phyloP scores from a whole-genome alignment of 306 rosid species.

The Gastrolobium bilobum region DNA sequence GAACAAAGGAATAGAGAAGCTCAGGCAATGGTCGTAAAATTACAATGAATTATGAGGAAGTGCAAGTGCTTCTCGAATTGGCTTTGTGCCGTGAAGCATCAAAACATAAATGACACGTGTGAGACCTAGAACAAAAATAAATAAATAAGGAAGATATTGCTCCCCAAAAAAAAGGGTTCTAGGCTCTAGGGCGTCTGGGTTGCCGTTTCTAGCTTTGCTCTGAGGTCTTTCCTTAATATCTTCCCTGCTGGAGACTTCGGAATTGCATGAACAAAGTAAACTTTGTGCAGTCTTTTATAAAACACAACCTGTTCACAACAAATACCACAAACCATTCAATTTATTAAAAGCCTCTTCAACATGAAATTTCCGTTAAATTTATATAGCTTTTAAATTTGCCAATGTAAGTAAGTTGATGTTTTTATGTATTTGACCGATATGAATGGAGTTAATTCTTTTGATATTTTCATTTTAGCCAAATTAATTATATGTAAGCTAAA shows the following conservation, averaged over 20 bases:
- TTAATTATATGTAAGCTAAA: neutral
- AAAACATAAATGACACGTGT: conserved; percentile 9
- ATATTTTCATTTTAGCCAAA: neutral
- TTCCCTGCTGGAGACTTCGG: conserved; percentile 93
- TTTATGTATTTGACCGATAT: neutral
- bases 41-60: conserved; percentile 20
- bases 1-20: conserved; percentile 6
- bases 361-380: conserved; percentile 8
- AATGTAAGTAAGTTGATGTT: neutral
- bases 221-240: conserved; percentile 83
- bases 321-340: conserved; percentile 36
- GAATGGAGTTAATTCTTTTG: neutral
- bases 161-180: conserved; percentile 10
- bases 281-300: conserved; percentile 83
- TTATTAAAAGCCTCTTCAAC: neutral
- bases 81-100: conserved; percentile 15
- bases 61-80: conserved; percentile 20
- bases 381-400: neutral
- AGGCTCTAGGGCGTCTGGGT: conserved; percentile 27
- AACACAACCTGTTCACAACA: conserved; percentile 75
- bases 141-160: conserved; percentile 40
- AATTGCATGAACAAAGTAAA: conserved; percentile 76
- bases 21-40: neutral
- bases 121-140: conserved; percentile 36
- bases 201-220: conserved; percentile 71